Base-by-base conservation (phyloP, 345 rosid species). In the Bruguiera parviflora region DNA sequence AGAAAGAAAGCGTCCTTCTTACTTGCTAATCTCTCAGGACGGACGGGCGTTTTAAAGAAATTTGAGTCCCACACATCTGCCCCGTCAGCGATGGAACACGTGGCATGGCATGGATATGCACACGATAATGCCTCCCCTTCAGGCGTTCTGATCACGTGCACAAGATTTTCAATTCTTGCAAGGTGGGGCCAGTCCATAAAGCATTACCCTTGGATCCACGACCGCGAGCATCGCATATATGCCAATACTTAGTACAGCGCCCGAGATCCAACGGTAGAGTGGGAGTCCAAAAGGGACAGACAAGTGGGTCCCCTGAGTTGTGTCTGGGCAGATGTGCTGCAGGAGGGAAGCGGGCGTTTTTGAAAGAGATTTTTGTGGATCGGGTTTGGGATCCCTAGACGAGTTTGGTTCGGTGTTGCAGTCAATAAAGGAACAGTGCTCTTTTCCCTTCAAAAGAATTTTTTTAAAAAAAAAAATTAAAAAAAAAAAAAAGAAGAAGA, bases 91-190 rank as follows among this genome's bases (percentile, higher is more conserved):
- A 37, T 13, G 35, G 46, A 72, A 53, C 69, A 64, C 69, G 74
- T 71, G 79, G 47, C 69, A 67, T 29, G 77, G 63, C 51, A 62
- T 62, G 72, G 79, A 20, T 18, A n/a, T 66, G 51, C 72, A 69
- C 72, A 58, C 69, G 72, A 65, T 49, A 21, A 8, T 25, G 7
- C 24, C 67, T 11, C 58, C 7, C 8, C 43, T 22, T 9, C 9
- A 2, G 9, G 35, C 8, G 5, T 43, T 13, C 19, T 63, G 37
- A 43, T 66, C 61, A 71, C 64, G 73, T 71, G 73, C 60, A 27
- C 2, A 27, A 1, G 56, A 1, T 49, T 35, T 4, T 11, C 39
- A 63, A 28, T 43, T 43, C 63, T 5, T 11, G 20, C 37, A 8
- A 10, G 46, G 73, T 71, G 49, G 64, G 76, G 63, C 75, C 75